Evolutionary conservation across 2,329 filamentous ascomycete genomes (phyloP), one percentile per base, ranked within the genome.

Genomic region (Geosmithia morbida): DNA sequence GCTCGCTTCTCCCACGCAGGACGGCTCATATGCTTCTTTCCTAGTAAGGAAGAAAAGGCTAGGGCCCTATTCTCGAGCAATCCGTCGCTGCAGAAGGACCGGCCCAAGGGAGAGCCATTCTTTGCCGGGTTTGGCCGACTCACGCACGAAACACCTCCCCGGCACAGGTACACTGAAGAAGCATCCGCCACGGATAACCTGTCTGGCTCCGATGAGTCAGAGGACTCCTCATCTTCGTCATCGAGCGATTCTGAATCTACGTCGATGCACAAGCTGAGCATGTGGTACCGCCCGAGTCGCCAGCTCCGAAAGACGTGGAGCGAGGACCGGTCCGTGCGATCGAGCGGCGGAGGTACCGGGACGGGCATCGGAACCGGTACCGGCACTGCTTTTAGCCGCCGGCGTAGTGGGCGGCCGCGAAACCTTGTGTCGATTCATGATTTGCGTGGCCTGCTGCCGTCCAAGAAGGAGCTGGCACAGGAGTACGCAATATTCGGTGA

Each of bases 401-500:
- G 70, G 33, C 66, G 71, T 26, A 55, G 63, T 16, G 64, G 62
- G 26, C 68, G 66, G 48, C 69, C 75, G 6, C 84, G 82, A 54
- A 88, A 89, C 51, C 69, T 85, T 19, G 67, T 97, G 18, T 79
- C 79, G 1, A 79, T 96, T 40, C 74, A 89, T 56, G 74, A 87
- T 51, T 61, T 94, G 22, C 75, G 77, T 10, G 68, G 76, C 44
- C 61, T 87, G 13, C 66, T 95, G n/a, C 89, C 89, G 0, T 84
- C 86, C 2, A 92, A 88, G 60, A 74, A 74, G 50, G 73, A 79
- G 48, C 74, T 96, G 51, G 92, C 88, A 2, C 69, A 79, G 49
- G 77, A 85, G 53, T 98, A 97, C 62, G 75, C 75, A 20, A 84
- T 96, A 14, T 89, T 92, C 59, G 88, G 88, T 3, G 80, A 88